These are phyloP conservation scores for barrel medic (Medicago truncatula) DNA, from an alignment of 306 rosid genomes.

Conservation along the genomic window MtrunA17r5.0-ANR NC_053049.1:7071001-7071500, in stretches of 20 bases:
- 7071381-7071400: not conserved
- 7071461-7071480: not conserved
- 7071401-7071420: not conserved
- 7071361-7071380: not conserved
- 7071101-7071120: too few relatives aligned
- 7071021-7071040: too few relatives aligned
- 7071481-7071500: not conserved
- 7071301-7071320: not conserved
- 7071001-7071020: too few relatives aligned
- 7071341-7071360: not conserved
- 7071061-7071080: too few relatives aligned
- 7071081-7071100: too few relatives aligned
- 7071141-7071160: too few relatives aligned
- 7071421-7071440: not conserved
- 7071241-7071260: not conserved
- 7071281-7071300: not conserved
- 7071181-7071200: too few relatives aligned
- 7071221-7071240: not conserved
- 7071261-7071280: not conserved
- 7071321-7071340: not conserved
- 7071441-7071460: not conserved
- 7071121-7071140: too few relatives aligned
- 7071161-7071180: too few relatives aligned
- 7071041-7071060: too few relatives aligned
- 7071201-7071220: not conserved